Base-by-base conservation (phyloP, 768 basidiomycete genomes). In the Galerina marginata region DNA sequence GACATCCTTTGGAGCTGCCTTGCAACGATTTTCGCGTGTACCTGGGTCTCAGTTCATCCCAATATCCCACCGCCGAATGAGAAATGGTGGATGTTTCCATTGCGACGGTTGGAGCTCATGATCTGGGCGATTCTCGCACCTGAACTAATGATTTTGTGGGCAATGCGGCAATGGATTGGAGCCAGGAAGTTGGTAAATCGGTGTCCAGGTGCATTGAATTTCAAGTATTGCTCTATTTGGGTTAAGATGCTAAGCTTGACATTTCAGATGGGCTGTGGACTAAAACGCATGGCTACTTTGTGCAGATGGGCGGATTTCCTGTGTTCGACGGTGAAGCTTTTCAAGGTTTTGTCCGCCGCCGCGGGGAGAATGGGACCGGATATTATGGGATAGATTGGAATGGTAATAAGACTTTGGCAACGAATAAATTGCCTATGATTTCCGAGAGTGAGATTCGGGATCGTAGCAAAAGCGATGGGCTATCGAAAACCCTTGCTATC, bases 401-500 rank as follows among this genome's bases (percentile, higher is more conserved):
- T 20, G 20, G 20, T 20, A 20, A 20, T 20, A 20, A 25, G 45
- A 7, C 47, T 56, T 9, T 42, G 50, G 11, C 37, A 56, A 26
- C 33, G n/a, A 15, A 16, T 40, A 20, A 16, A 5, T 55, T 63
- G 15, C 62, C 62, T 4, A 36, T 6, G 4, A 63, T 55, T 29
- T 49, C 58, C 4, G 26, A 51, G 15, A 33, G n/a, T 20, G 60
- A 61, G 12, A 61, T 61, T 43, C 4, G 42, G 12, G 60, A 61
- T 43, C 26, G 50, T 23, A 56, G 55, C 23, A 61, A 61, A 64
- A 68, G 69, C 9, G 71, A 75, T 40, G 56, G 46, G 0, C 50
- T 77, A 2, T 60, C 72, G 4, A 78, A 77, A 54, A 64, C 55
- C 0, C 38, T 77, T 7, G 67, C 70, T 9, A 45, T 74, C 15